Base-by-base conservation (phyloP, 106 monocot species). In the Dendrobium huoshanense region DNA sequence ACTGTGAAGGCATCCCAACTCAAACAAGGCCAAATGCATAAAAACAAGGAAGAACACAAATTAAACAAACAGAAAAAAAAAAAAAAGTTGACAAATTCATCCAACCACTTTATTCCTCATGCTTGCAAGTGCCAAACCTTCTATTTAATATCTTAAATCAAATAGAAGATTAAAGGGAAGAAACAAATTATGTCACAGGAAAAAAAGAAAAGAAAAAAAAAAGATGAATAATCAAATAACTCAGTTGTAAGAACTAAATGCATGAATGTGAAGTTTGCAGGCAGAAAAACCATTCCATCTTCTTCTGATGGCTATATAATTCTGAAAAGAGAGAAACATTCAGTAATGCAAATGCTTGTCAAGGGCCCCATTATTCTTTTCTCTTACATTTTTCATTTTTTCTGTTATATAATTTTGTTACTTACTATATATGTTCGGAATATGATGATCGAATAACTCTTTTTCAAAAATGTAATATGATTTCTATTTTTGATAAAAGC, bases 61-160 rank as follows among this genome's bases (percentile, higher is more conserved):
- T 43, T 41, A 42, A 16, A 73, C 40, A 11, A 41, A 73, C 31
- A 41, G 5, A 9, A 73, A 73, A 16, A 73, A 2, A 73, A 16
- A 73, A 2, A 11, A 29, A 11, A 8, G 5, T 15, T 16, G 7
- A 43, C 31, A 43, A 0, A 29, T 11, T 73, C 74, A 74, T 74
- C 20, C 74, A 74, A 15, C 74, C 74, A 41, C 42, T 74, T 74
- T 74, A 74, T 74, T 74, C 74, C 43, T 31, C 37, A 15, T 31
- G 70, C 70, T 15, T 43, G 42, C 43, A 70, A 15, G 33, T 70
- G 70, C 70, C 70, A 70, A 61, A 61, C 61, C 22, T 61, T 61
- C 61, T 5, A 61, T 61, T 61, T 22, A 19, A n/a, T 61, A 61
- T 61, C 22, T 61, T n/a, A 61, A n/a, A 61, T 10, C 19, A 61